phyloP scores from a whole-genome alignment of 2,329 filamentous ascomycete genomes.

The Calonectria montana region DNA sequence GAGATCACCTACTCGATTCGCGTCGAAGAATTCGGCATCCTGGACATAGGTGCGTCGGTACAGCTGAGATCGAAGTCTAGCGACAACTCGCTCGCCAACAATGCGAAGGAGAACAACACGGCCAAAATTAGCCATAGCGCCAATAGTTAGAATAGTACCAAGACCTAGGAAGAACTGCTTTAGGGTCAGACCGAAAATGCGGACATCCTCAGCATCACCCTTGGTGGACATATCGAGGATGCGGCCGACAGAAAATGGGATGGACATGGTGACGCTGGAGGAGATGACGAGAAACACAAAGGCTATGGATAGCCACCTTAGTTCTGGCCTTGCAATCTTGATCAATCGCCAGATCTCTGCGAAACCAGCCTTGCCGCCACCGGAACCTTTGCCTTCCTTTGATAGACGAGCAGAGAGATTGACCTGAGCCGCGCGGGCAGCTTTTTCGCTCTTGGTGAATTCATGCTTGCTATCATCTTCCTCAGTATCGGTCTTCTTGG shows the following conservation, averaged over 20 bases:
- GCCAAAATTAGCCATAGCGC: slow-evolving; percentile 92
- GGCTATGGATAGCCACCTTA: slow-evolving; percentile 80
- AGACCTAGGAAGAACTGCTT: slow-evolving; percentile 90
- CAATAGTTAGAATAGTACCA: slow-evolving; percentile 79
- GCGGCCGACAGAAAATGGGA: slow-evolving; percentile 96
- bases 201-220: slow-evolving; percentile 70
- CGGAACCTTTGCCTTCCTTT: slow-evolving; percentile 76
- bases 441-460: slow-evolving; percentile 81
- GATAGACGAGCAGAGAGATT: slow-evolving; percentile 89
- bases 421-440: slow-evolving; percentile 86
- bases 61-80: slow-evolving; percentile 86
- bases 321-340: slow-evolving; percentile 88
- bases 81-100: slow-evolving; percentile 94
- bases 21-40: slow-evolving; percentile 98
- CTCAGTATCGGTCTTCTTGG: slow-evolving; percentile 49
- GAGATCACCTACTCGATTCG: slow-evolving; percentile 94
- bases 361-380: slow-evolving; percentile 66
- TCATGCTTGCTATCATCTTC: slow-evolving; percentile 52
- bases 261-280: slow-evolving; percentile 93
- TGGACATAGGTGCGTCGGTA: slow-evolving; percentile 96
- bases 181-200: slow-evolving; percentile 85
- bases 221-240: slow-evolving; percentile 93
- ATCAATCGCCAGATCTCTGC: slow-evolving; percentile 87
- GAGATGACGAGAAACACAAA: slow-evolving; percentile 90
- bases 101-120: slow-evolving; percentile 93